Base-by-base conservation (phyloP, 2,329 filamentous ascomycete genomes). In the Metarhizium sp. region DNA sequence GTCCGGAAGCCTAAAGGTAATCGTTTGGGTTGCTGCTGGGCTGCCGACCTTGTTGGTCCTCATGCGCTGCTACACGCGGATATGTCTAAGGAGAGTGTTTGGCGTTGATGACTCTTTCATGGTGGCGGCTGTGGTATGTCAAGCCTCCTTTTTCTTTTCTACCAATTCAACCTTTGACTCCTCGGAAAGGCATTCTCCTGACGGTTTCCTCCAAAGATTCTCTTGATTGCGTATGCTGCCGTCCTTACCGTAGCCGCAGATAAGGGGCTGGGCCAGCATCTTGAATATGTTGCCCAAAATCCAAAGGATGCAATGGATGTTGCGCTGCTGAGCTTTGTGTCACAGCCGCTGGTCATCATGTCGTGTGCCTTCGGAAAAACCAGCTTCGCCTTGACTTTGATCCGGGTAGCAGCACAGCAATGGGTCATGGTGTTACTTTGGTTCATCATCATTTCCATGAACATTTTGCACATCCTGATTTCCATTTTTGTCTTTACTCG, bases 311-410 rank as follows among this genome's bases (percentile, higher is more conserved):
- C 42, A 25, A 25, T 55, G 6, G 56, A 57, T 29, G 53, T 57
- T 29, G 52, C 46, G 3, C 20, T 55, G 16, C 50, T 57, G 10
- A 53, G 56, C 20, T 57, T 57, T n/a, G 50, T 55, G 16, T 55
- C 56, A 20, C 56, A 57, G 16, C 56, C 53, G 18, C 16, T 57
- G 6, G 53, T 57, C 20, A n/a, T 55, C 40, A 55, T 57, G 56
- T 57, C 56, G 10, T 57, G 56, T 40, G 56, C 50, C 20, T 49
- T 57, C 20, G 56, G 56, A 18, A 57, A 57, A 46, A 57, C 56
- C 1, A 55, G 43, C 6, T 57, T 57, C 40, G 52, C 56, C n/a
- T 40, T 57, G 46, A 55, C 50, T 1, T 32, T 57, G 16, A 53
- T 57, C 18, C 49, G 56, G n/a, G 56, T 57, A 3, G 53, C 56